phyloP scores from a whole-genome alignment of 2,329 filamentous ascomycete species.

The Colletotrichum viniferum region DNA sequence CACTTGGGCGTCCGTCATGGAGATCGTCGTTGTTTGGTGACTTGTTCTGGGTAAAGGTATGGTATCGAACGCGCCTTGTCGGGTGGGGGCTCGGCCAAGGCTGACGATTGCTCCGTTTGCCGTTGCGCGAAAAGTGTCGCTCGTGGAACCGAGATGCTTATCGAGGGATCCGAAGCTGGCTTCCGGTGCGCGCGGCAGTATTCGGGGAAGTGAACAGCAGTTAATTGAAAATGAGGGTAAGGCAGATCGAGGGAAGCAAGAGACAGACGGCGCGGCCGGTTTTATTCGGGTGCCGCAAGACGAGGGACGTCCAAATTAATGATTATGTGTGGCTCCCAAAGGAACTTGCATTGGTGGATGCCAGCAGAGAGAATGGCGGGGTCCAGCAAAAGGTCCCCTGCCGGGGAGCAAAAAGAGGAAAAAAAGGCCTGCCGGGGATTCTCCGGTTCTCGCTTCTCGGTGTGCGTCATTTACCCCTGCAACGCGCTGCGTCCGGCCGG shows the following conservation, averaged over 20 bases:
- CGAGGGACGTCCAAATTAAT: constrained; percentile 13
- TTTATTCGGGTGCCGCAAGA: constrained; percentile 5
- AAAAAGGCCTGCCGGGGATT: background rate
- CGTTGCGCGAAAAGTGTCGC: background rate
- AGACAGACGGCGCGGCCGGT: background rate
- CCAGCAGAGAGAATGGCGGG: background rate
- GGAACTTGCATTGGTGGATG: constrained; percentile 12
- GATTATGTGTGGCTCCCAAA: constrained; percentile 16
- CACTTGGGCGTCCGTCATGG: constrained; percentile 11
- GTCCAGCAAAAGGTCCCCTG: background rate
- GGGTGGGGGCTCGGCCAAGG: background rate
- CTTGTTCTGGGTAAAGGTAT: background rate
- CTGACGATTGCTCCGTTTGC: background rate
- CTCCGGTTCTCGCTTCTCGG: constrained; percentile 1
- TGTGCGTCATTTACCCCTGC: constrained; percentile 18
- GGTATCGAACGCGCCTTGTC: background rate
- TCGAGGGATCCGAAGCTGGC: background rate
- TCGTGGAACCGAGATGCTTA: background rate
- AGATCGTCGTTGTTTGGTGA: background rate
- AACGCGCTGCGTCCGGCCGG: background rate
- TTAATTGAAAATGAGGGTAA: too few relatives aligned
- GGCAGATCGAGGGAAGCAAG: background rate
- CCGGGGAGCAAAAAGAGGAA: background rate
- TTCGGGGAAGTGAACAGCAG: background rate
- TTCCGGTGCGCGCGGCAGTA: background rate